These are phyloP conservation scores for Fraxinus paxiana DNA, from an alignment of 305 asterid genomes.

Conservation along the genomic window DNA sequence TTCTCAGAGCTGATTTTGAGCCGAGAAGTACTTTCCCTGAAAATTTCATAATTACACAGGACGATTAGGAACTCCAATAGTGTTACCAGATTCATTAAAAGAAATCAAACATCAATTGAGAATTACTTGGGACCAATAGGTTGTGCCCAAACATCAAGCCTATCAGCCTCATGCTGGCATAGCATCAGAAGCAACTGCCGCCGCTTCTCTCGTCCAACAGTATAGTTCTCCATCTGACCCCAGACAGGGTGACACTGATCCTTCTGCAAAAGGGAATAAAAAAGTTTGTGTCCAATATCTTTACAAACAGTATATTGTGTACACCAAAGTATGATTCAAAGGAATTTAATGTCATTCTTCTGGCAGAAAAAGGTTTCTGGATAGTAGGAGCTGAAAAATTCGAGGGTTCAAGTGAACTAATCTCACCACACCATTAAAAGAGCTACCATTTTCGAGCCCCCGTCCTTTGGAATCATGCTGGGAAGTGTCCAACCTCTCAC, in stretches of 20 bases:
- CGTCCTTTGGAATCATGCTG: conserved; percentile 61
- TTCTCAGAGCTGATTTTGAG: conserved; percentile 80
- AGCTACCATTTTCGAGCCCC: conserved; percentile 51
- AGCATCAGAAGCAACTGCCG: conserved; percentile 87
- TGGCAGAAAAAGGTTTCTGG: conserved; percentile 10
- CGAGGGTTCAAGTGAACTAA: conserved; percentile 23
- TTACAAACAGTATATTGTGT: conserved; percentile 25
- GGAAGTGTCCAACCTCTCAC: conserved; percentile 49
- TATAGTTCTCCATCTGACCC: conserved; percentile 92
- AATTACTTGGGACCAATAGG: conserved; percentile 84
- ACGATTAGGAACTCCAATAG: conserved; percentile 19
- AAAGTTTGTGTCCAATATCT: conserved; percentile 12
- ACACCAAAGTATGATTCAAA: neutral
- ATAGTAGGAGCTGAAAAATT: conserved; percentile 14
- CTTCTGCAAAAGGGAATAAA: conserved; percentile 47
- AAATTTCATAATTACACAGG: conserved; percentile 21
- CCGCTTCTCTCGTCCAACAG: conserved; percentile 81
- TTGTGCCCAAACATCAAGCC: conserved; percentile 99
- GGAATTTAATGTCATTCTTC: conserved; percentile 5
- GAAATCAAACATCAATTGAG: conserved; percentile 19
- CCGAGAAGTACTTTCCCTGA: conserved; percentile 74
- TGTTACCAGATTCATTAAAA: conserved; percentile 11
- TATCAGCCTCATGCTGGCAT: conserved; percentile 94
- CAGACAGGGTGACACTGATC: conserved; percentile 88
- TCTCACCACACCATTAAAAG: conserved; percentile 64